phyloP scores from a whole-genome alignment of 2,329 filamentous ascomycete genomes.

The Calonectria honghensis region DNA sequence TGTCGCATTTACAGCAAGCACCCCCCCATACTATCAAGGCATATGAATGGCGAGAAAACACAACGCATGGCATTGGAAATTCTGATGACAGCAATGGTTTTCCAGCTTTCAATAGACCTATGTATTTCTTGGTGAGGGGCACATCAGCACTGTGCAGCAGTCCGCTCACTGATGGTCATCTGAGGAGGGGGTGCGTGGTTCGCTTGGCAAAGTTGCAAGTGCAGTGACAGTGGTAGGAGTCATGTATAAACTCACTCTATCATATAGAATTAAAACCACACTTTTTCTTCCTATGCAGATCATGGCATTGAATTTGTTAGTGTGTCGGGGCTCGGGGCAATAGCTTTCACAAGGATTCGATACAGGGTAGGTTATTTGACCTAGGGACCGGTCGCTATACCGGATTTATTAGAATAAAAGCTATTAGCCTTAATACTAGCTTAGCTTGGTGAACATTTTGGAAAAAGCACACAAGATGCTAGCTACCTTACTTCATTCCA shows the following conservation, averaged over 20 bases:
- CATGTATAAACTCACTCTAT: background rate
- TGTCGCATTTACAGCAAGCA: background rate
- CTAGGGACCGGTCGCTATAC: no score
- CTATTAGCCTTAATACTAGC: no score
- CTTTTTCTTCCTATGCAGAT: background rate
- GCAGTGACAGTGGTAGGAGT: background rate
- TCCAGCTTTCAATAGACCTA: background rate
- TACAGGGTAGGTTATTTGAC: no score
- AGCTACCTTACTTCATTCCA: no score
- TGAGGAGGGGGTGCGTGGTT: background rate
- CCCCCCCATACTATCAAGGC: background rate
- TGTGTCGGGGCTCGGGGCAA: no score
- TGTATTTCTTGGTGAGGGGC: background rate
- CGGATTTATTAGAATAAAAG: no score
- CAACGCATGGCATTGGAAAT: background rate
- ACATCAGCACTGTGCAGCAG: background rate
- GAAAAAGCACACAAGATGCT: no score
- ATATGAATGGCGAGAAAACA: background rate
- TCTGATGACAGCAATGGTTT: background rate
- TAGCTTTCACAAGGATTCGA: no score
- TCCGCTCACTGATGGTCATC: background rate
- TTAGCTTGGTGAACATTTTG: no score
- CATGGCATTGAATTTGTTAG: background rate
- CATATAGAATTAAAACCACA: background rate
- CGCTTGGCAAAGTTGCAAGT: background rate